Base-by-base conservation (phyloP, 768 basidiomycete species). In the Tremella mesenterica region DNA sequence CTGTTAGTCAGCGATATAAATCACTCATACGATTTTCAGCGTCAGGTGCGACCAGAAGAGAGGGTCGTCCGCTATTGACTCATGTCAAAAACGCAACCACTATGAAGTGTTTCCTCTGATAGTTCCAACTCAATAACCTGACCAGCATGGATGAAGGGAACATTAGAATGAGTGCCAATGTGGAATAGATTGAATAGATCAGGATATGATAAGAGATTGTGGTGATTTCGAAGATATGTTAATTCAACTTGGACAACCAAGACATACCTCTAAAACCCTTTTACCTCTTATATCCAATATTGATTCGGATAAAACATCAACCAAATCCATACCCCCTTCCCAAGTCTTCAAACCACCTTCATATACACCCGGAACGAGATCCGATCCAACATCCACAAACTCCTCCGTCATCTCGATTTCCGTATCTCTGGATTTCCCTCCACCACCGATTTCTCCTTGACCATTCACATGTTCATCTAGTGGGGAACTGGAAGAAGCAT, bases 291-390 rank as follows among this genome's bases (percentile, higher is more conserved):
- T 41, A 76, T 58, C 23, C 66, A 65, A 2, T 48, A n/a, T 14
- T 4, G 38, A 41, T n/a, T 5, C 54, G 56, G 20, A 50, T 34
- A 75, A 44, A 33, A 83, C 85, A 29, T 81, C 77, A 0, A 86
- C 86, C 2, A 97, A 77, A 71, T 97, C 93, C 13, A 91, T 73
- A 44, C 87, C 86, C 60, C 89, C 93, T 71, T 99, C 93, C 93
- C 93, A 99, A 1, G 91, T 96, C 74, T 97, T 96, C 48, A 97
- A 71, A 4, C 93, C 93, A 20, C 93, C 93, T 75, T 99, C 93
- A 61, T 99, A 97, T 0, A 90, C 78, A 1, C 90, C 84, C 2
- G 90, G 86, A 3, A 96, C 81, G 13, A 99, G 80, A 73, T 97
- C 93, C 0, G 89, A 88, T 0, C 85, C 85, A 1, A 84, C 81